These are phyloP conservation scores for Trypethelium eluteriae DNA, from an alignment of 495 filamentous ascomycete species.

Conservation along the genomic window DNA sequence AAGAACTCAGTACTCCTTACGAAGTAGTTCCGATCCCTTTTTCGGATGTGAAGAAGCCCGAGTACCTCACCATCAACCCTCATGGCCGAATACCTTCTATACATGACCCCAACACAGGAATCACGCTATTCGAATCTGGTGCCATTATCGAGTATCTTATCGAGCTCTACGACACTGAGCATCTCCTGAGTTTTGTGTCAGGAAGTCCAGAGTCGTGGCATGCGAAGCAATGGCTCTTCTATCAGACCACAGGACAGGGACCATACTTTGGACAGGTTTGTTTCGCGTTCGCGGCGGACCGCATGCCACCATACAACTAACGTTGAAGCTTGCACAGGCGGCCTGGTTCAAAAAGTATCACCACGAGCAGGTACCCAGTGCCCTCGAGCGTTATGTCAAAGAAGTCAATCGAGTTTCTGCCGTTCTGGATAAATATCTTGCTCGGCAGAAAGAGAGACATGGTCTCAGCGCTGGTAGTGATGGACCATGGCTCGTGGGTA, in stretches of 20 bases:
- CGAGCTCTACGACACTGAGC: conserved; percentile 21
- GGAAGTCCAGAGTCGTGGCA: not conserved
- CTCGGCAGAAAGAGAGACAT: conserved; percentile 38
- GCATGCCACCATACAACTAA: no score
- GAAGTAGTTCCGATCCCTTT: conserved; percentile 39
- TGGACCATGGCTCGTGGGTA: conserved; percentile 46
- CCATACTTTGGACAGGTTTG: not conserved
- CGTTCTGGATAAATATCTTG: conserved; percentile 51
- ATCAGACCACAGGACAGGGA: not conserved
- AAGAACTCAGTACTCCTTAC: conserved; percentile 56
- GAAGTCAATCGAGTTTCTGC: conserved; percentile 38
- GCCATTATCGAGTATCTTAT: conserved; percentile 29
- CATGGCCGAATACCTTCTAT: conserved; percentile 64
- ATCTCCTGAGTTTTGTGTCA: conserved; percentile 1
- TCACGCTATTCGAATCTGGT: conserved; percentile 49
- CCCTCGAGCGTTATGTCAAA: conserved; percentile 40
- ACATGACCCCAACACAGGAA: conserved; percentile 58
- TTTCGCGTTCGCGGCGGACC: no score
- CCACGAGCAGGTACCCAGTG: conserved; percentile 34
- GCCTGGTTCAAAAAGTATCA: conserved; percentile 25
- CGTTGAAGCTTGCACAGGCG: not conserved
- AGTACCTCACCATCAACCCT: conserved; percentile 55
- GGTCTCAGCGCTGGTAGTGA: conserved; percentile 42
- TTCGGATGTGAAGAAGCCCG: conserved; percentile 49
- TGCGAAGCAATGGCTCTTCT: conserved; percentile 6